These are phyloP conservation scores for Sideroxylon spinosum DNA, from an alignment of 179 eudicot species.

Conservation along the genomic window DNA sequence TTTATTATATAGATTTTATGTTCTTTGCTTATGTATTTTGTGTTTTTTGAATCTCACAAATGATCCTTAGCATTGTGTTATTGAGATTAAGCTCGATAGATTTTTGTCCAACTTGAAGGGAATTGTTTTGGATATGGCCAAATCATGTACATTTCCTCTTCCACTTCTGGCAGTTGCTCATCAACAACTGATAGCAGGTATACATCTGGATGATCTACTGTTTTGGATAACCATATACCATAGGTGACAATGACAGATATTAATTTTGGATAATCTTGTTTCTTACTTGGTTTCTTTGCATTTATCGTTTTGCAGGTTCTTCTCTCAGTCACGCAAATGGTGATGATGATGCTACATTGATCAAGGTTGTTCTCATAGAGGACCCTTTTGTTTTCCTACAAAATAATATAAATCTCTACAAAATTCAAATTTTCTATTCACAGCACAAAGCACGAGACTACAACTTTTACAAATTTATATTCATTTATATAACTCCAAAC, in stretches of 20 bases:
- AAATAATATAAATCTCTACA: too few relatives aligned
- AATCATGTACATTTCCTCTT: constrained; percentile 82
- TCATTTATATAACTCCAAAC: too few relatives aligned
- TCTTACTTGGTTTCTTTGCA: constrained; percentile 12
- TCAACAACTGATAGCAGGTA: constrained; percentile 94
- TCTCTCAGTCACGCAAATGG: constrained; percentile 36
- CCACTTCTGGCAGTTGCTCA: constrained; percentile 91
- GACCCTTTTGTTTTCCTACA: too few relatives aligned
- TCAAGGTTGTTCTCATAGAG: constrained; percentile 47
- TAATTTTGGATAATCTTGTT: constrained; percentile 5
- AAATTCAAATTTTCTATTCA: too few relatives aligned
- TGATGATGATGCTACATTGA: constrained; percentile 44
- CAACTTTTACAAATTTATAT: too few relatives aligned
- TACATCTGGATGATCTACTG: not conserved
- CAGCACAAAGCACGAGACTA: too few relatives aligned
- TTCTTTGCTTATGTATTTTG: not conserved
- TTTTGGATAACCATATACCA: not conserved
- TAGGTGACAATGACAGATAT: not conserved
- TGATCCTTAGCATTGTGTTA: not conserved
- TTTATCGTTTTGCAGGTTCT: constrained; percentile 37
- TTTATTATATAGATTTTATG: not conserved
- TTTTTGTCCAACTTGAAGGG: constrained; percentile 45
- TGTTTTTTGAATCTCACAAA: not conserved
- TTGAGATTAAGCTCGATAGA: not conserved
- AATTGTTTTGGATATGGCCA: constrained; percentile 64